Evolutionary conservation across 192 early-diverging fungal genomes (phyloP), one percentile per base, ranked within the genome.

Genomic region (Rhizophagus clarus): DNA sequence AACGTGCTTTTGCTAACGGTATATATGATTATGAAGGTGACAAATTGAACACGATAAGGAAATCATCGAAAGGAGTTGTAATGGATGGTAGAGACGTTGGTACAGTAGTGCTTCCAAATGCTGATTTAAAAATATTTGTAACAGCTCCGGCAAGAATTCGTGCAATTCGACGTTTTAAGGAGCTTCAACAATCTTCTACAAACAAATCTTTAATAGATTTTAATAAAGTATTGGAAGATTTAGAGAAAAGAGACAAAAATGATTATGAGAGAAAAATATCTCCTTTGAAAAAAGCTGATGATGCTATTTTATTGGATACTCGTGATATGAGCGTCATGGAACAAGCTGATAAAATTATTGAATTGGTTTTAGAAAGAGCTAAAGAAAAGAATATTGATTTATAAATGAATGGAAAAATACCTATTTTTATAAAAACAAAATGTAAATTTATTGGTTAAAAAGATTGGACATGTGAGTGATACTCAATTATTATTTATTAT

Each of bases 81-180:
- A 95, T 96, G 92, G 95, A 96, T 82, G 95, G 95, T 8, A 82
- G 95, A 1, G 95, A 96, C 81, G 93, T 95, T 71, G 94, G 95
- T 11, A 92, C 94, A 0, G 88, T 89, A 0, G 88, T 96, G 2
- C 87, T 95, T 37, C 93, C 95, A 0, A 81, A 90, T 67, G 95
- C 95, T 0, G 89, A 96, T 49, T 85, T 95, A 9, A 96, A 96
- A 69, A 83, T 96, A 9, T 96, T 91, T 74, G 83, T 96, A 11
- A 88, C 90, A 14, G 94, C 93, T 2, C 88, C 89, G 67, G 84
- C 88, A 29, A 83, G 84, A 61, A 85, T 93, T 1, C 85, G 95
- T 3, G 95, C 95, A 6, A 86, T 89, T 74, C 85, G 95, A 14
- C 85, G 95, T 8, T 89, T 88, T 71, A 86, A 90, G 31, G 90